Evolutionary conservation across 2,329 filamentous ascomycete genomes (phyloP).

Genomic region (Myrmaecium sp.): DNA sequence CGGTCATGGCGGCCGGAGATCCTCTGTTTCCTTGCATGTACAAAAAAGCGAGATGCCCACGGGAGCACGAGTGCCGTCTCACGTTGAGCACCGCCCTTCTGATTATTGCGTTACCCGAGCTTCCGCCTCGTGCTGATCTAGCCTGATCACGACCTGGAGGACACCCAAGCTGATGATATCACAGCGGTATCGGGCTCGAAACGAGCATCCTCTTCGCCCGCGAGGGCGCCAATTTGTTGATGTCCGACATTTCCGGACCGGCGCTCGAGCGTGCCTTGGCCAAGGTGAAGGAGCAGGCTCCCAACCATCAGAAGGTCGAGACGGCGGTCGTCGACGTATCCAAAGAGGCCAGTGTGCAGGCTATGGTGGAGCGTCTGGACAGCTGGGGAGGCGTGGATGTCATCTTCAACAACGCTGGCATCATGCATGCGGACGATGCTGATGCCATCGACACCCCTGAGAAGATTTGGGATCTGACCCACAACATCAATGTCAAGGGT

Average conservation of each 20-base stretch:
- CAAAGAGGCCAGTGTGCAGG: slow-evolving; percentile 63
- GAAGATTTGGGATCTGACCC: slow-evolving; percentile 85
- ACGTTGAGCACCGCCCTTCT: no score
- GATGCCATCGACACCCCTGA: slow-evolving; percentile 66
- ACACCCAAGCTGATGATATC: no score
- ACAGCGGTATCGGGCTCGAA: slow-evolving; percentile 81
- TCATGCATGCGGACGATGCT: slow-evolving; percentile 65
- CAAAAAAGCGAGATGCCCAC: no score
- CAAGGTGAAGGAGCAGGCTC: slow-evolving; percentile 59
- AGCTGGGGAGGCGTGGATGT: slow-evolving; percentile 76
- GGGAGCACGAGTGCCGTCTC: no score
- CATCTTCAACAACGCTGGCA: slow-evolving; percentile 95
- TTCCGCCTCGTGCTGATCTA: background rate
- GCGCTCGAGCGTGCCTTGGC: slow-evolving; percentile 60
- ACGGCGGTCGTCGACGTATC: slow-evolving; percentile 61
- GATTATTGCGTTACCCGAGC: background rate
- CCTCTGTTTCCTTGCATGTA: no score
- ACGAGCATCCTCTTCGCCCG: slow-evolving; percentile 77
- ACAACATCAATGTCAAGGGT: slow-evolving; percentile 91
- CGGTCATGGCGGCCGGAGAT: no score
- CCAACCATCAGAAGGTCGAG: slow-evolving; percentile 42
- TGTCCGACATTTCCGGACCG: slow-evolving; percentile 68
- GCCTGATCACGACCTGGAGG: background rate
- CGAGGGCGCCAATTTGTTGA: slow-evolving; percentile 71
- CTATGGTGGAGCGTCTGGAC: slow-evolving; percentile 59